Evolutionary conservation across 2,329 filamentous ascomycete species (phyloP).

Genomic region (Sclerotinia sclerotiorum): DNA sequence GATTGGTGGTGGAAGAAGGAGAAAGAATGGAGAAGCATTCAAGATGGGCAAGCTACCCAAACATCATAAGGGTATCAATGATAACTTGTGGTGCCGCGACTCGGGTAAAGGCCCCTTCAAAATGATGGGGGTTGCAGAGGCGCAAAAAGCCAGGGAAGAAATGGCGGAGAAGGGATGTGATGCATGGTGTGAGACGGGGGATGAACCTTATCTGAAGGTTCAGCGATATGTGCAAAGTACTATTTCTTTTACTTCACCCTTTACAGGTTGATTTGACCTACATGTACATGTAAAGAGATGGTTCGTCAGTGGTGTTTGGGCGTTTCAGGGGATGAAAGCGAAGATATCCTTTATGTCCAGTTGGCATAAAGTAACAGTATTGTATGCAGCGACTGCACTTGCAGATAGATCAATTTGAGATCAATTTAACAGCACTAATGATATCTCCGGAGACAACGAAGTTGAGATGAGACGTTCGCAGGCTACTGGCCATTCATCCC

Average conservation of each 20-base stretch:
- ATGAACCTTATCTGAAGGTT: conserved; percentile 4
- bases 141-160: not conserved
- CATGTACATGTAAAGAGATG: not conserved
- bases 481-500: not conserved
- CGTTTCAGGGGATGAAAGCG: not conserved
- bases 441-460: not conserved
- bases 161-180: conserved; percentile 3
- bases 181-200: not conserved
- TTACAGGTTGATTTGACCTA: not conserved
- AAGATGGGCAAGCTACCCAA: not conserved
- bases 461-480: not conserved
- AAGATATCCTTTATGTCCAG: not conserved
- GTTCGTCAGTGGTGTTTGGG: not conserved
- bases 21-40: not conserved
- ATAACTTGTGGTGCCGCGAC: not conserved
- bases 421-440: not conserved
- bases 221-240: not conserved
- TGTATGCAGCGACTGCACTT: not conserved
- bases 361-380: not conserved
- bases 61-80: conserved; percentile 13
- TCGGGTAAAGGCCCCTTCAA: not conserved
- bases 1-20: conserved; percentile 4
- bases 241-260: not conserved
- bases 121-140: not conserved
- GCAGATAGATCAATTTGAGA: not conserved